phyloP scores from a whole-genome alignment of 768 basidiomycete genomes.

The Lentinula boryana region DNA sequence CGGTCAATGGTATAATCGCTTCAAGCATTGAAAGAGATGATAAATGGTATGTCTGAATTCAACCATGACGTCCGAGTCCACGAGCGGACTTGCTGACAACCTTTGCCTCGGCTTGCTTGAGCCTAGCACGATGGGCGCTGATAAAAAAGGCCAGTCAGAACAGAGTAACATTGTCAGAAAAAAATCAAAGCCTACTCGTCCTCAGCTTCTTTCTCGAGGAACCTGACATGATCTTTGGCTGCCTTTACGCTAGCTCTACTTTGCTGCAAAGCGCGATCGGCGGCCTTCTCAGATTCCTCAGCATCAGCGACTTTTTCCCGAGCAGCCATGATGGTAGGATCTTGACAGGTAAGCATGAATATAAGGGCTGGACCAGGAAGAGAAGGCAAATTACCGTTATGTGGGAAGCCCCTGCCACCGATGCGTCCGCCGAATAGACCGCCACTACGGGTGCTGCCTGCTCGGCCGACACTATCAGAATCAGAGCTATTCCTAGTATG shows the following conservation, averaged over 20 bases:
- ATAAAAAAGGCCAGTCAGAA: constrained; percentile 2
- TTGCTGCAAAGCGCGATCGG: constrained; percentile 1
- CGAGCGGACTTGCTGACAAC: constrained; percentile 28
- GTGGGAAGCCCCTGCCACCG: constrained; percentile 3
- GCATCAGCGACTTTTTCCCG: constrained; percentile 31
- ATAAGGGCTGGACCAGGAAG: background rate
- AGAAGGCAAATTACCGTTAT: background rate
- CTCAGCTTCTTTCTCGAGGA: constrained; percentile 30
- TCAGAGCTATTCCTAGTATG: constrained; percentile 15
- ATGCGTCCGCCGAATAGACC: constrained; percentile 9
- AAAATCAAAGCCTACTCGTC: constrained; percentile 29
- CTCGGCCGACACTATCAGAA: constrained; percentile 8
- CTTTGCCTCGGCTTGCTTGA: constrained; percentile 33
- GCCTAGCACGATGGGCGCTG: constrained; percentile 29
- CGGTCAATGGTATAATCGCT: background rate
- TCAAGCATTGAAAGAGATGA: background rate
- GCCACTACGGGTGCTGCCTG: constrained; percentile 8
- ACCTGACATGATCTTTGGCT: constrained; percentile 30
- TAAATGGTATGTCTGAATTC: background rate
- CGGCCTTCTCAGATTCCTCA: constrained; percentile 5
- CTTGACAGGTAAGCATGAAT: background rate
- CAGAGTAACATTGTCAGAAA: background rate
- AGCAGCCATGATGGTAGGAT: constrained; percentile 30
- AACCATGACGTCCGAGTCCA: constrained; percentile 27
- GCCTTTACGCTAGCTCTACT: constrained; percentile 18